These are phyloP conservation scores for Phytopythium aichiense DNA, from an alignment of 352 stramenopile species.

Conservation along the genomic window DNA sequence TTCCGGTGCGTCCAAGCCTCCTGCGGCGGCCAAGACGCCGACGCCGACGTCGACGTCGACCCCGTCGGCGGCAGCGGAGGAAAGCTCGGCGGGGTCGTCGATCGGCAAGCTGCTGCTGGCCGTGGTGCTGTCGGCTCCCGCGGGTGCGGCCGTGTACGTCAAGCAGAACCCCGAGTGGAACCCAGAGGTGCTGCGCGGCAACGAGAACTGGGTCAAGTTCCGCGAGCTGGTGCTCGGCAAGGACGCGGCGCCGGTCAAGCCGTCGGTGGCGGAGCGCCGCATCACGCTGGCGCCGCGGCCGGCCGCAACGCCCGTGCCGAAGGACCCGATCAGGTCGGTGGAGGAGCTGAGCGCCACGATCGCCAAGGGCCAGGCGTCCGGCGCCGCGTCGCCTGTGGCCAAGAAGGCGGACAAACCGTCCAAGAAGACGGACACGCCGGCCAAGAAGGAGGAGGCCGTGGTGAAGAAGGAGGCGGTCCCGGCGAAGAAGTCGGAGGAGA, in stretches of 20 bases:
- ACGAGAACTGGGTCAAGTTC: constrained; percentile 71
- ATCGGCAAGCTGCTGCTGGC: constrained; percentile 49
- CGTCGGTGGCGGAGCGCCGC: constrained; percentile 10
- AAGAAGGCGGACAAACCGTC: constrained; percentile 19
- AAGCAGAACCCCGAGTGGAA: constrained; percentile 82
- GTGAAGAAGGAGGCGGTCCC: constrained; percentile 18
- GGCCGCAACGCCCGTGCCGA: constrained; percentile 7
- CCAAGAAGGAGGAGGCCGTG: constrained; percentile 18
- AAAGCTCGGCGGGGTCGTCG: constrained; percentile 31
- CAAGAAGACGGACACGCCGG: constrained; percentile 7
- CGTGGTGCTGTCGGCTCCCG: constrained; percentile 42
- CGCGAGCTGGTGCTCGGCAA: constrained; percentile 63
- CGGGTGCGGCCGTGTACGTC: constrained; percentile 56
- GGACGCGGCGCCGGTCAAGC: constrained; percentile 3
- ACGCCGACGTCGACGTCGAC: constrained; percentile 1
- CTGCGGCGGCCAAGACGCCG: neutral
- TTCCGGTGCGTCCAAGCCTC: neutral
- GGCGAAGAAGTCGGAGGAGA: constrained; percentile 16
- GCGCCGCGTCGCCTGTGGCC: constrained; percentile 9
- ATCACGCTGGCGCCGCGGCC: constrained; percentile 12
- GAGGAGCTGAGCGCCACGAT: constrained; percentile 53
- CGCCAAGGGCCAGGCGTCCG: constrained; percentile 26
- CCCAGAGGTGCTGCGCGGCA: constrained; percentile 45
- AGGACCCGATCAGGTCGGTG: constrained; percentile 23
- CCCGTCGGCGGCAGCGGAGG: constrained; percentile 21